Conservation (phyloP, 495 filamentous ascomycete species). For the Acidomyces sp. region DNA sequence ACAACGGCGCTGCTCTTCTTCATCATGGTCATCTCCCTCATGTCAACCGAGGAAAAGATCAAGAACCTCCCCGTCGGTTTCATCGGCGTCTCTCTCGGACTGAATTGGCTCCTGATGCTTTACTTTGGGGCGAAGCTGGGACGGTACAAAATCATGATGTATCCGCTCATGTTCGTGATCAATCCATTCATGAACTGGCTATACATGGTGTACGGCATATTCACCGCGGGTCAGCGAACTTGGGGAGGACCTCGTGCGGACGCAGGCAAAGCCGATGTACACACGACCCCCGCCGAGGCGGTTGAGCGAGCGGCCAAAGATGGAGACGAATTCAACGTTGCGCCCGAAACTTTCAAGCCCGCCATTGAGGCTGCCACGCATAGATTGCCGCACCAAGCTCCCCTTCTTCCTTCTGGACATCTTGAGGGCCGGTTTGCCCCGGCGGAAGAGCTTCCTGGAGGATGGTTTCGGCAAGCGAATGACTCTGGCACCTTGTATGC, state of each 20-base stretch:
- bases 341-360: slow-evolving; percentile 78
- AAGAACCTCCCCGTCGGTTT: slow-evolving; percentile 79
- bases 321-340: slow-evolving; percentile 85
- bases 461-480: slow-evolving; percentile 50
- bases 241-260: slow-evolving; percentile 95
- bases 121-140: slow-evolving; percentile 83
- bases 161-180: slow-evolving; percentile 88
- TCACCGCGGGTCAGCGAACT: slow-evolving; percentile 87
- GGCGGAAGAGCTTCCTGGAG: slow-evolving; percentile 44
- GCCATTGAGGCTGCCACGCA: slow-evolving; percentile 38
- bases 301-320: slow-evolving; percentile 64
- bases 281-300: slow-evolving; percentile 70
- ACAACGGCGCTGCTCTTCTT: slow-evolving; percentile 94
- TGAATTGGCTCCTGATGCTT: slow-evolving; percentile 93
- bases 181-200: slow-evolving; percentile 97
- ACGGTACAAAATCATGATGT: slow-evolving; percentile 86
- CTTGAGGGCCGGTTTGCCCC: slow-evolving; percentile 61
- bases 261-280: slow-evolving; percentile 65
- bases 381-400: slow-evolving; percentile 19
- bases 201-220: slow-evolving; percentile 82
- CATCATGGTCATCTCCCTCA: slow-evolving; percentile 78
- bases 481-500: slow-evolving; percentile 34
- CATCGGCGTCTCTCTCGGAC: slow-evolving; percentile 83
- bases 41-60: slow-evolving; percentile 69
- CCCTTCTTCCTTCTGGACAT: slow-evolving; percentile 58